A percentile compares a stretch with the other conserved stretches of the same genome.
phyloP scores from a whole-genome alignment of 2,329 filamentous ascomycete genomes.

The Chaetomium sp. region DNA sequence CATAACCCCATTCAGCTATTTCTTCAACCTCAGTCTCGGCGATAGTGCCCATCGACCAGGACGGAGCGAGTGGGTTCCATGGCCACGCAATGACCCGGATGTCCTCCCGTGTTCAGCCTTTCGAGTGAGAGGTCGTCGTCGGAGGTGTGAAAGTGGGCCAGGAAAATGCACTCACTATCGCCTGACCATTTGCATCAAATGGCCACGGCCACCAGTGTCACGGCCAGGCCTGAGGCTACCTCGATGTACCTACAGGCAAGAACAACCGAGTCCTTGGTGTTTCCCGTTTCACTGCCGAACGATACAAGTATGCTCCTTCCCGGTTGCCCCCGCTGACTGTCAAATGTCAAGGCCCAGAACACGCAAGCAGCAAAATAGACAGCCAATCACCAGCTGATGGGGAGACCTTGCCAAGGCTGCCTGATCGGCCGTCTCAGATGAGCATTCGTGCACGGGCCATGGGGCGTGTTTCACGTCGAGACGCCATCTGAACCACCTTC shows the following conservation, averaged over 20 bases:
- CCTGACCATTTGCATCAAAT: too few species aligned
- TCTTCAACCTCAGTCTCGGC: neutral
- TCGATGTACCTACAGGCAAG: neutral
- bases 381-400: neutral
- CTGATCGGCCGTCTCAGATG: neutral
- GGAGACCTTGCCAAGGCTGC: neutral
- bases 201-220: too few species aligned
- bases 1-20: neutral
- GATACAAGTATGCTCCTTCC: neutral
- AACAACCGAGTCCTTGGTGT: neutral
- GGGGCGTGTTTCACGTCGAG: neutral
- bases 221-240: too few species aligned
- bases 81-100: neutral
- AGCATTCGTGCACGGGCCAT: neutral
- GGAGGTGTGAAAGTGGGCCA: neutral
- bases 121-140: neutral
- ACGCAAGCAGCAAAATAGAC: neutral
- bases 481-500: neutral
- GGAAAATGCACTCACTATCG: too few species aligned
- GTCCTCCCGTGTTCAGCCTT: neutral
- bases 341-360: neutral
- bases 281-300: neutral
- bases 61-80: neutral
- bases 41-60: neutral
- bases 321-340: neutral